phyloP scores from a whole-genome alignment of 345 rosid genomes.

The Hibiscus mutabilis region DNA sequence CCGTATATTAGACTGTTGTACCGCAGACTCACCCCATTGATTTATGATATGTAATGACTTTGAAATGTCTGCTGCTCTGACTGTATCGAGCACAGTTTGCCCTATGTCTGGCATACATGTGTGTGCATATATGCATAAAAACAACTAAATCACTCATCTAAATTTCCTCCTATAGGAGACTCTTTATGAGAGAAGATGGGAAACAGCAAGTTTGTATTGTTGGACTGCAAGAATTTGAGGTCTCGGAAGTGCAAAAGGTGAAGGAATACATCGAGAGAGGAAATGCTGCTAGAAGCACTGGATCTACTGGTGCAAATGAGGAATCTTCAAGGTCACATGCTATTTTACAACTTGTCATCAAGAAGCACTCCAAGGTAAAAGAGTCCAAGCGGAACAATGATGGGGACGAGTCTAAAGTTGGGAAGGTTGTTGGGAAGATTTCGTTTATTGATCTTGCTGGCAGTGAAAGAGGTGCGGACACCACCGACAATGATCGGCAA shows the following conservation, averaged over 20 bases:
- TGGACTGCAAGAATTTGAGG: constrained; percentile 96
- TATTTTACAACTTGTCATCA: constrained; percentile 83
- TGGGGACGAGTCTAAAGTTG: constrained; percentile 57
- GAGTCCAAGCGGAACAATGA: constrained; percentile 76
- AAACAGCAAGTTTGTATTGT: constrained; percentile 98
- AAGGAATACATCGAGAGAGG: constrained; percentile 93
- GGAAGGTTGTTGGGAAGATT: constrained; percentile 87
- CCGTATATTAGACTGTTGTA: too few relatives aligned
- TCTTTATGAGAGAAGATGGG: constrained; percentile 98
- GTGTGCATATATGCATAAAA: neutral
- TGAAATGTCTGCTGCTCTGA: constrained; percentile 1
- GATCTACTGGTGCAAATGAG: constrained; percentile 98
- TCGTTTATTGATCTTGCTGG: constrained; percentile 99
- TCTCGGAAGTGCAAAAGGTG: constrained; percentile 82
- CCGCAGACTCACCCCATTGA: too few relatives aligned
- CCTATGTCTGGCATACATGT: neutral
- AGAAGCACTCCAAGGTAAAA: constrained; percentile 78
- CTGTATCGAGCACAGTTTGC: neutral
- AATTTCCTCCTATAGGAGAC: constrained; percentile 51
- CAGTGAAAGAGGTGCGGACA: constrained; percentile 98
- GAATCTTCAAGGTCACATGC: constrained; percentile 99
- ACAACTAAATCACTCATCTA: constrained; percentile 2
- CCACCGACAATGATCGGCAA: constrained; percentile 94
- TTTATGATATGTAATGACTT: constrained; percentile 1
- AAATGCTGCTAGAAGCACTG: constrained; percentile 88